Percentiles rank a stretch among this genome's conserved stretches.
phyloP scores from a whole-genome alignment of 2,329 filamentous ascomycete genomes.

The Ophiostoma fasciatum region DNA sequence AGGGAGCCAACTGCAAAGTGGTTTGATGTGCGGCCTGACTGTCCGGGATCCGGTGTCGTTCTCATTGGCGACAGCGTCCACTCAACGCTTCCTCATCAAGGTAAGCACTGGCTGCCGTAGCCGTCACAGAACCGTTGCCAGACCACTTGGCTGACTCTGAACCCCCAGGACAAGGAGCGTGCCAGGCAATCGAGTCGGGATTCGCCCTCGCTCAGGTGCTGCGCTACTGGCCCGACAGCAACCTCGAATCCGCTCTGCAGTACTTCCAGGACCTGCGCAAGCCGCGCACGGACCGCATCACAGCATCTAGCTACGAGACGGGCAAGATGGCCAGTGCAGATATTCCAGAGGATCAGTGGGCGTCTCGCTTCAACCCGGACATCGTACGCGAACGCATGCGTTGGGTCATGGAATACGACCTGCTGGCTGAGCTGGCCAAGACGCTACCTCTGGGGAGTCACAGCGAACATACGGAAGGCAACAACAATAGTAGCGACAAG shows the following conservation, averaged over 20 bases:
- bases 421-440: slow-evolving; percentile 9
- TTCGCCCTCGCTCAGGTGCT: slow-evolving; percentile 18
- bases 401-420: slow-evolving; percentile 11
- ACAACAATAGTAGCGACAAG: too few relatives aligned
- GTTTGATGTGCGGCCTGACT: slow-evolving; percentile 18
- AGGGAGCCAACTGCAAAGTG: slow-evolving; percentile 30
- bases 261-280: slow-evolving; percentile 11
- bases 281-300: slow-evolving; percentile 10
- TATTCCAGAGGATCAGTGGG: slow-evolving; percentile 10
- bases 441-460: slow-evolving; percentile 1
- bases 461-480: too few relatives aligned
- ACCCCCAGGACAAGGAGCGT: slow-evolving; percentile 23
- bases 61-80: slow-evolving; percentile 43
- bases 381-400: slow-evolving; percentile 10
- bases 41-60: slow-evolving; percentile 34
- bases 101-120: too few relatives aligned
- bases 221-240: slow-evolving; percentile 9
- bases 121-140: too few relatives aligned
- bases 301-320: slow-evolving; percentile 9
- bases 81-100: slow-evolving; percentile 36
- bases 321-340: slow-evolving; percentile 11
- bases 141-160: too few relatives aligned
- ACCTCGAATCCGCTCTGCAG: slow-evolving; percentile 7
- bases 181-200: slow-evolving; percentile 27
- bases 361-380: slow-evolving; percentile 4